Conservation (phyloP, 257 asterid genomes). For the Verbena officinalis region DNA sequence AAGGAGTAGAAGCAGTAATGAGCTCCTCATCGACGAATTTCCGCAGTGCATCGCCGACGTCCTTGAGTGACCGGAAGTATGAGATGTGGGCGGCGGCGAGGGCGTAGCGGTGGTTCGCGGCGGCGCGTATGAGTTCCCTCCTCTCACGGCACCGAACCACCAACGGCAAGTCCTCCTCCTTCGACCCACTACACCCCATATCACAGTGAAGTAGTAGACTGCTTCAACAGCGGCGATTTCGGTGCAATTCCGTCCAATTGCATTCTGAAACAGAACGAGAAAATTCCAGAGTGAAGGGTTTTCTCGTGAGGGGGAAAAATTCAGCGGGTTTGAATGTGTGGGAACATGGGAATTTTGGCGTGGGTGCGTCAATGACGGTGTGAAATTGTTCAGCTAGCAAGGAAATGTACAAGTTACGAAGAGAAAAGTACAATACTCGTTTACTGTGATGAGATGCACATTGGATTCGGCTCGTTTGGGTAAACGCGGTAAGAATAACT, state of each 20-base stretch:
- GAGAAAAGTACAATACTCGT: conserved; percentile 26
- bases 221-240: conserved; percentile 31
- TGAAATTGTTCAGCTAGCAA: conserved; percentile 29
- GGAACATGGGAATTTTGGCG: conserved; percentile 17
- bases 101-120: conserved; percentile 88
- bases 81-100: conserved; percentile 92
- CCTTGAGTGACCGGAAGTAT: conserved; percentile 76
- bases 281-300: conserved; percentile 13
- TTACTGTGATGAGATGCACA: conserved; percentile 12
- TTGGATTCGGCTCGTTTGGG: conserved; percentile 31
- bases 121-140: conserved; percentile 72
- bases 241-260: conserved; percentile 32
- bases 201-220: conserved; percentile 19
- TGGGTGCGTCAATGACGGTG: conserved; percentile 33
- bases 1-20: conserved; percentile 45
- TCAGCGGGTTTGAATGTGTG: background rate
- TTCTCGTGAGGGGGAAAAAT: background rate
- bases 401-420: conserved; percentile 34
- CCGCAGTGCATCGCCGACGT: conserved; percentile 89
- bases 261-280: conserved; percentile 36
- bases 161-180: conserved; percentile 69
- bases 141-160: conserved; percentile 89
- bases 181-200: conserved; percentile 92
- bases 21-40: conserved; percentile 92
- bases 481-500: conserved; percentile 33